Evolutionary conservation across 139 green algal genomes (phyloP), one percentile per base, ranked within the genome.

Genomic region (Nannochloris sp.): DNA sequence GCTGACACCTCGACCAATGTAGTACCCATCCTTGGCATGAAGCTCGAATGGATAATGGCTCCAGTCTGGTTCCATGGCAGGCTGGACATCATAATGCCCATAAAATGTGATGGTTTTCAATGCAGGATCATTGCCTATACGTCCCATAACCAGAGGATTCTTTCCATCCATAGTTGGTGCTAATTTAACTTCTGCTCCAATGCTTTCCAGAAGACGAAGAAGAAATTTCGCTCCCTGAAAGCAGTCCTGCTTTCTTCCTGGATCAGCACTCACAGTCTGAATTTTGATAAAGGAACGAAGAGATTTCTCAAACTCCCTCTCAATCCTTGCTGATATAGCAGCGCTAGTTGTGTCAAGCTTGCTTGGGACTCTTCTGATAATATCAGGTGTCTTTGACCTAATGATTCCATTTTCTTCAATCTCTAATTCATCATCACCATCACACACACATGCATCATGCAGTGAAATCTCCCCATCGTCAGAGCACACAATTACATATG

Each of bases 141-240:
- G 79, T 3, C 81, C 90, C 16, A 96, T 74, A 15, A 96, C 87
- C 16, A 96, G 75, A 0, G 90, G 90, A 74, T 95, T 93, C 64
- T 87, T 87, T 67, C 84, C 87, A 51, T 83, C 78, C 11, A 63
- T 48, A 23, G 78, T 58, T 64, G 67, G 64, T 56, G 82, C 70
- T 44, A 92, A 61, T 75, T 90, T 91, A 4, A 90, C 83, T 46
- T 96, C 88, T 34, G 87, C 87, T 3, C 90, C 88, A 23, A 78
- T 69, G 15, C 29, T 46, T 73, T 97, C 87, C 37, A 97, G 75
- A 62, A 95, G 78, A 31, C 81, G 73, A 23, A 83, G 75, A 53
- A 96, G 64, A 73, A 88, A 96, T 75, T 93, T 95, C 62, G 91
- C 90, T 10, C 82, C 90, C 15, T 72, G 68, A 64, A 92, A 91